These are phyloP conservation scores for Backusella liffmaniae DNA, from an alignment of 192 early-diverging fungal genomes.

Conservation along the genomic window DNA sequence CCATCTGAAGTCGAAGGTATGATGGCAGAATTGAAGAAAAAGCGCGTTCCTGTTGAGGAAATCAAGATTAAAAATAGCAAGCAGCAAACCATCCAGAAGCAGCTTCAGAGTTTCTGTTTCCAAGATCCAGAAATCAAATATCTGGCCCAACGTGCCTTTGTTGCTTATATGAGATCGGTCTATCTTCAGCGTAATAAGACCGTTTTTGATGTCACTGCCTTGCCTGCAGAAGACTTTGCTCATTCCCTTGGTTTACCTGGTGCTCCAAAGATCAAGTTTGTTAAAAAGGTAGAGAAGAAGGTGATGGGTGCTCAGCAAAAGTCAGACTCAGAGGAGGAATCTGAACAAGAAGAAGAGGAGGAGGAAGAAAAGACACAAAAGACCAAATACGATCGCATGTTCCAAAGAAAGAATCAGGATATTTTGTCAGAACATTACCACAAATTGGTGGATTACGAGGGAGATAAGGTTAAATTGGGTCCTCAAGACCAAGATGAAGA, in stretches of 20 bases:
- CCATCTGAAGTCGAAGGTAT: conserved; percentile 89
- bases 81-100: conserved; percentile 72
- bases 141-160: conserved; percentile 94
- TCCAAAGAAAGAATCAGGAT: conserved; percentile 87
- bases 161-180: conserved; percentile 92
- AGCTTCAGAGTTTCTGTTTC: conserved; percentile 90
- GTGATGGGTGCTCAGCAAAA: conserved; percentile 29
- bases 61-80: conserved; percentile 87
- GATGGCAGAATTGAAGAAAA: conserved; percentile 64
- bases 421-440: conserved; percentile 91
- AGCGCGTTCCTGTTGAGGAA: conserved; percentile 86
- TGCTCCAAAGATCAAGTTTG: conserved; percentile 92
- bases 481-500: conserved; percentile 38
- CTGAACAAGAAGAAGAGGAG: conserved; percentile 36
- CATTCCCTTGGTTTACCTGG: conserved; percentile 91
- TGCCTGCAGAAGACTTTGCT: conserved; percentile 89
- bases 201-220: conserved; percentile 82
- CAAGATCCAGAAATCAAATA: conserved; percentile 96
- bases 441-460: conserved; percentile 72
- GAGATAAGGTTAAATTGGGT: conserved; percentile 33
- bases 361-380: conserved; percentile 43
- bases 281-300: conserved; percentile 47
- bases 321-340: conserved; percentile 34
- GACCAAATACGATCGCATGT: conserved; percentile 92
- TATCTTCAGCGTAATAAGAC: conserved; percentile 89